These are phyloP conservation scores for Termitomyces sp. DNA, from an alignment of 768 basidiomycete genomes.

Conservation along the genomic window DNA sequence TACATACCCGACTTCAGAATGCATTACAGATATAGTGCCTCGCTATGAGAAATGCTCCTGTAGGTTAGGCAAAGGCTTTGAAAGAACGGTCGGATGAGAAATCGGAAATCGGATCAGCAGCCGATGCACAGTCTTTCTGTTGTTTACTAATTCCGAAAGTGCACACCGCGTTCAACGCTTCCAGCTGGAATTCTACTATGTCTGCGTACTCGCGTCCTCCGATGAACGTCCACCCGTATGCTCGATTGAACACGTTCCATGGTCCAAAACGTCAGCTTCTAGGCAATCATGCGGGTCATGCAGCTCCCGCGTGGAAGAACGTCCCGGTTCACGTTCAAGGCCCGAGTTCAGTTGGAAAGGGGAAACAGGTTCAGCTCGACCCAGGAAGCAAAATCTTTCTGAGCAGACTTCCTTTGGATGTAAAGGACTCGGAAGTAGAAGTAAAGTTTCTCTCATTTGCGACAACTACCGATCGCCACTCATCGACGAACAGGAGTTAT, in stretches of 20 bases:
- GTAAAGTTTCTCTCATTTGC: conserved; percentile 33
- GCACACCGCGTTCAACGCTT: neutral
- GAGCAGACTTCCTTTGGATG: conserved; percentile 66
- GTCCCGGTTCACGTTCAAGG: conserved; percentile 17
- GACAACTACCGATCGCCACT: neutral
- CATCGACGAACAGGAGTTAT: conserved; percentile 53
- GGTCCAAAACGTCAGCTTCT: conserved; percentile 54
- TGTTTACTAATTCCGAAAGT: neutral
- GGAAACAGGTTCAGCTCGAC: conserved; percentile 28
- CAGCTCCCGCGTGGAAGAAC: conserved; percentile 63
- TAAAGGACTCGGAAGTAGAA: conserved; percentile 66
- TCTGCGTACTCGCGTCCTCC: conserved; percentile 4
- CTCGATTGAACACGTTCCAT: conserved; percentile 48
- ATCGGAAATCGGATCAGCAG: conserved; percentile 6
- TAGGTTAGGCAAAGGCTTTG: neutral
- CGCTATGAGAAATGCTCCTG: no score
- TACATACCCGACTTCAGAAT: neutral
- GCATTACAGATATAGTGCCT: neutral
- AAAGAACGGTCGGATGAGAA: neutral
- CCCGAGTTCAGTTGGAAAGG: conserved; percentile 26
- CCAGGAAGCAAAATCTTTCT: conserved; percentile 67
- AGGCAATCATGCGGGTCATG: conserved; percentile 54
- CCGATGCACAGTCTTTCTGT: neutral
- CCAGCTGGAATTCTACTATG: neutral
- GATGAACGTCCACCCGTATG: conserved; percentile 24